Percentiles rank a stretch among this genome's conserved stretches.
Conservation (phyloP, 495 filamentous ascomycete genomes). For the Cudoniella acicularis region DNA sequence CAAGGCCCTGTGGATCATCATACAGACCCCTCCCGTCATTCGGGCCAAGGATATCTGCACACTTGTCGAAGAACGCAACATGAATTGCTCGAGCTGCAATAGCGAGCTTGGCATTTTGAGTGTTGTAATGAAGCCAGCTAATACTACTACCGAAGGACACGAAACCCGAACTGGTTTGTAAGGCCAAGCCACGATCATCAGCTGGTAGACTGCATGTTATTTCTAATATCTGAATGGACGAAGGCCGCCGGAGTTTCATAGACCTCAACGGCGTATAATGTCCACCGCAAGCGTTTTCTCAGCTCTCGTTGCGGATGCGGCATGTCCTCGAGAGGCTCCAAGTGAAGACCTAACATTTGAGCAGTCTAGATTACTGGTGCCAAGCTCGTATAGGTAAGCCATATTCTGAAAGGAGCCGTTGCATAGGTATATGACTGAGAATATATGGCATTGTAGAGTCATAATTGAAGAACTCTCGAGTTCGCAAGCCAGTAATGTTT, state of each 20-base stretch:
- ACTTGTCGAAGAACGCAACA: constrained; percentile 33
- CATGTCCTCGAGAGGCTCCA: constrained; percentile 38
- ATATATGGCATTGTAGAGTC: constrained; percentile 49
- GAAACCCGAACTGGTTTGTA: neutral
- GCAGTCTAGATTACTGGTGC: constrained; percentile 44
- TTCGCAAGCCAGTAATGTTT: constrained; percentile 41
- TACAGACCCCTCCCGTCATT: constrained; percentile 18
- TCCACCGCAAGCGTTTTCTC: constrained; percentile 51
- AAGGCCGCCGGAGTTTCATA: constrained; percentile 53
- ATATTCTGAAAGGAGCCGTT: constrained; percentile 48
- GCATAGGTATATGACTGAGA: constrained; percentile 42
- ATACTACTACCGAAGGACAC: neutral
- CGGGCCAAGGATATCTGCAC: constrained; percentile 12
- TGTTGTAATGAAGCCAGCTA: constrained; percentile 12
- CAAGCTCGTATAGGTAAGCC: constrained; percentile 35
- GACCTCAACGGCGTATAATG: constrained; percentile 43
- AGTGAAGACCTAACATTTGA: constrained; percentile 49
- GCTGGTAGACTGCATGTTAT: constrained; percentile 38
- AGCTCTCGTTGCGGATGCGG: constrained; percentile 36
- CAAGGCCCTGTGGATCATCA: constrained; percentile 16
- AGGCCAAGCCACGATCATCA: constrained; percentile 14
- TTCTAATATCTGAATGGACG: constrained; percentile 29
- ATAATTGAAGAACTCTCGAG: constrained; percentile 46
- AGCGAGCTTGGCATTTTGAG: constrained; percentile 38
- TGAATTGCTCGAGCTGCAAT: constrained; percentile 35